Evolutionary conservation across 176 grass and related monocot species (phyloP).

Genomic region (Echinochloa phyllopogon): DNA sequence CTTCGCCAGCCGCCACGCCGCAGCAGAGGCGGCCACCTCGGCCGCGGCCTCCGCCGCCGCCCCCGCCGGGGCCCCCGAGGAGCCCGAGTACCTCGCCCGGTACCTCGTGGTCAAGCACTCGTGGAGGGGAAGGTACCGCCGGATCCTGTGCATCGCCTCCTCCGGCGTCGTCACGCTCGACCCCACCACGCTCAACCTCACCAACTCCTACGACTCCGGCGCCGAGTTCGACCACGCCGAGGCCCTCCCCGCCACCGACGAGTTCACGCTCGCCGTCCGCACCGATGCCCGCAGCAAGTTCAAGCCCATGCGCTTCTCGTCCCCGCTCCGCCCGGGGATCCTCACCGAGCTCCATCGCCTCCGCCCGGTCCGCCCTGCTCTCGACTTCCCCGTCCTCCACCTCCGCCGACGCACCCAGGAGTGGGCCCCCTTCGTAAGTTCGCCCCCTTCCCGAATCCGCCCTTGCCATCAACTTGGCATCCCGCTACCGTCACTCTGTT

Average conservation of each 20-base stretch:
- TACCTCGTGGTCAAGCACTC: slow-evolving; percentile 94
- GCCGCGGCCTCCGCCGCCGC: slow-evolving; percentile 32
- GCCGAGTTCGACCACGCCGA: slow-evolving; percentile 73
- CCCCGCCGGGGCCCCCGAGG: slow-evolving; percentile 53
- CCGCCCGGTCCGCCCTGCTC: slow-evolving; percentile 48
- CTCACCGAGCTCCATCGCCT: slow-evolving; percentile 91
- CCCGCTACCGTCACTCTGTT: neutral
- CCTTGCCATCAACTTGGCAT: neutral
- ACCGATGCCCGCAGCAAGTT: slow-evolving; percentile 81
- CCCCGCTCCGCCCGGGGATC: slow-evolving; percentile 78
- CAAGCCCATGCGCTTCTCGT: slow-evolving; percentile 84
- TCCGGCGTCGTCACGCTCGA: slow-evolving; percentile 86
- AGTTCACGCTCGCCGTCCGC: slow-evolving; percentile 81
- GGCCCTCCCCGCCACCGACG: slow-evolving; percentile 57
- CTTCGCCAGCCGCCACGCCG: slow-evolving; percentile 86
- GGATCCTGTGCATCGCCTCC: slow-evolving; percentile 84
- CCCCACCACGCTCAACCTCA: slow-evolving; percentile 72
- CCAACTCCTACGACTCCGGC: slow-evolving; percentile 82
- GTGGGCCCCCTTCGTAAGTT: slow-evolving; percentile 87
- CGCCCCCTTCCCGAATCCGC: neutral
- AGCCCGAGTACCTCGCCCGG: slow-evolving; percentile 90
- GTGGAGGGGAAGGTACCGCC: slow-evolving; percentile 88
- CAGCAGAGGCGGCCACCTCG: slow-evolving; percentile 40
- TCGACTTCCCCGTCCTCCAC: slow-evolving; percentile 91
- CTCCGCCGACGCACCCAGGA: slow-evolving; percentile 79